A percentile compares a stretch with the other conserved stretches of the same genome.
phyloP scores from a whole-genome alignment of 2,329 filamentous ascomycete genomes.

The Aureobasidium musti region DNA sequence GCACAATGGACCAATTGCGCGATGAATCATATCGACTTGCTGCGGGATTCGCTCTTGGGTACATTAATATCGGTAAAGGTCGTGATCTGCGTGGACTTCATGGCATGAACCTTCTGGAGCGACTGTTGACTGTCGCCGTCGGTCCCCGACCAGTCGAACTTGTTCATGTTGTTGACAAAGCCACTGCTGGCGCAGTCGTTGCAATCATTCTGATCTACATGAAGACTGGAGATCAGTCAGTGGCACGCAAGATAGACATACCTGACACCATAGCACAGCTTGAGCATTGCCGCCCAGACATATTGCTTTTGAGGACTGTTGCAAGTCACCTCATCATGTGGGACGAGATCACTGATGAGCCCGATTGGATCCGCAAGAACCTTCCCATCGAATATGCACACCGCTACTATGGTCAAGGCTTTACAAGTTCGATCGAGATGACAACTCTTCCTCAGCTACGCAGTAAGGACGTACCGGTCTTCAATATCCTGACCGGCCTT shows the following conservation, averaged over 20 bases:
- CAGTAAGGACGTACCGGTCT: constrained; percentile 86
- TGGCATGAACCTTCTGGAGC: constrained; percentile 90
- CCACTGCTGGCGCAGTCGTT: constrained; percentile 88
- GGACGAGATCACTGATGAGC: constrained; percentile 67
- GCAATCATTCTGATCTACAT: constrained; percentile 92
- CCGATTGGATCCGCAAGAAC: constrained; percentile 73
- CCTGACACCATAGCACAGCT: constrained; percentile 89
- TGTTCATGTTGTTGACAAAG: constrained; percentile 89
- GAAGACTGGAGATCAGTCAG: constrained; percentile 86
- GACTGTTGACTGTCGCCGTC: constrained; percentile 80
- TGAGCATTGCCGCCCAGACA: constrained; percentile 91
- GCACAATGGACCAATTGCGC: constrained; percentile 72
- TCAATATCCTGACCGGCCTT: constrained; percentile 85
- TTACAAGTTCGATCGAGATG: constrained; percentile 7
- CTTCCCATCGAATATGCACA: constrained; percentile 65
- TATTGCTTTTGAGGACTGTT: constrained; percentile 85
- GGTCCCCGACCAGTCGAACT: constrained; percentile 87
- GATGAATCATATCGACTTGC: constrained; percentile 97
- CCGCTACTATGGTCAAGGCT: constrained; percentile 15
- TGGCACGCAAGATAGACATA: constrained; percentile 90
- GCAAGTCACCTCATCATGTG: constrained; percentile 92
- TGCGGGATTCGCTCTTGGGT: constrained; percentile 87
- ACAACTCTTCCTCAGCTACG: constrained; percentile 53
- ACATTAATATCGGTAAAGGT: constrained; percentile 93
- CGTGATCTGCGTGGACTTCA: constrained; percentile 83